Evolutionary conservation across 805 yeast species (phyloP), one percentile per base, ranked within the genome.

Genomic region (Wickerhamiella sergipiensis): DNA sequence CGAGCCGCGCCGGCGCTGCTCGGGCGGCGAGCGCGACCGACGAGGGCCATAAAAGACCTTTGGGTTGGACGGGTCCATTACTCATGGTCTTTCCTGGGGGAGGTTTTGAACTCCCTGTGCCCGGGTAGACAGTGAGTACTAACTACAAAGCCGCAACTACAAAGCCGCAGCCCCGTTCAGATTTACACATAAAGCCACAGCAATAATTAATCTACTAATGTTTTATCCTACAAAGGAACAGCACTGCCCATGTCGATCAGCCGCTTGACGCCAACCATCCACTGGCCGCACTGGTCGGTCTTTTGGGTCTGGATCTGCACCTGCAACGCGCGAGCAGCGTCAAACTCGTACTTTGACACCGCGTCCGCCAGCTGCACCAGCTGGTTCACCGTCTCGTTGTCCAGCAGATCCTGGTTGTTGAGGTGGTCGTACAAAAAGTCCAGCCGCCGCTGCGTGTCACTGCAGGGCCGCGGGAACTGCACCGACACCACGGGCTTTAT

Each of bases 201-300:
- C n/a, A n/a, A n/a, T n/a, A n/a, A n/a, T 3, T 29, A 7, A 6
- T 6, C 33, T 29, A 29, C 4, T 29, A 29, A 29, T 29, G 33
- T 29, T 29, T 29, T 29, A 29, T 13, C 18, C 18, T n/a, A 36
- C 19, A n/a, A 6, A 36, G 61, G 58, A 6, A 64, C 61, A 9
- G 64, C 69, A 33, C 56, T 48, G n/a, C 63, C 59, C 67, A 92
- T 85, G 55, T 82, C 83, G 54, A 90, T 79, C 55, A 92, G 74
- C 59, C 97, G 79, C 67, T 83, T 87, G 46, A 92, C 82, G 59
- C 98, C 98, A 31, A 84, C 78, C 70, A 84, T 78, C 98, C 98
- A 92, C 60, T 83, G 80, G 13, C 95, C 96, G 56, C 83, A 78
- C 65, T 89, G 95, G 22, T 75, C 78, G 22, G 81, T 75, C 55